A percentile compares a stretch with the other conserved stretches of the same genome.
Evolutionary conservation across 352 stramenopile species (phyloP).

Genomic region (Aphanomyces euteiches): DNA sequence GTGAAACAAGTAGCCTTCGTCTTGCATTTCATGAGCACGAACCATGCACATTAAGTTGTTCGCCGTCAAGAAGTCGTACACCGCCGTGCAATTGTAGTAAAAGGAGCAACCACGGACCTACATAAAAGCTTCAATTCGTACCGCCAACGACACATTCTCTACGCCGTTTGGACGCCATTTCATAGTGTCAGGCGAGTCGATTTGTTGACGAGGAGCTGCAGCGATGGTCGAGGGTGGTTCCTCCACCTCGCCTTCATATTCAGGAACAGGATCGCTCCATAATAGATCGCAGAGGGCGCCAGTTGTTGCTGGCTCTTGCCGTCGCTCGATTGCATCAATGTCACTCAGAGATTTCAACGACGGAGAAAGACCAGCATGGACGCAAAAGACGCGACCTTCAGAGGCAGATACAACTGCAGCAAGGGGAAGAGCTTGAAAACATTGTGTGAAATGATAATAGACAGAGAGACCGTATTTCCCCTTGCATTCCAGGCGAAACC

Average conservation of each 20-base stretch:
- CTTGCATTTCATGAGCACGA: conserved; percentile 78
- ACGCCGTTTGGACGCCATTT: conserved; percentile 39
- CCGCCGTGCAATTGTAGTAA: conserved; percentile 82
- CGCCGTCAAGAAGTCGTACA: conserved; percentile 60
- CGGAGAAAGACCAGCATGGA: conserved; percentile 69
- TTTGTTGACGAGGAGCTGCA: neutral
- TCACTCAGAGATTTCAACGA: conserved; percentile 47
- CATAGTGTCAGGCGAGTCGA: conserved; percentile 37
- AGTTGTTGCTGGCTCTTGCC: conserved; percentile 53
- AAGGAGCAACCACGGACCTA: conserved; percentile 75
- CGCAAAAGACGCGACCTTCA: conserved; percentile 56
- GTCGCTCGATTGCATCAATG: conserved; percentile 59
- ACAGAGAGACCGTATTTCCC: conserved; percentile 75
- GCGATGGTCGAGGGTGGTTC: neutral
- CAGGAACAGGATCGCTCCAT: conserved; percentile 56
- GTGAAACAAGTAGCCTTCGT: conserved; percentile 62
- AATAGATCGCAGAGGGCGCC: conserved; percentile 69
- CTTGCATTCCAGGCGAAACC: conserved; percentile 74
- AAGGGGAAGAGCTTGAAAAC: conserved; percentile 70
- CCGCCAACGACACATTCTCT: neutral
- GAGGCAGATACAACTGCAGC: conserved; percentile 50
- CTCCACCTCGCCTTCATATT: conserved; percentile 18
- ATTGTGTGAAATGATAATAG: conserved; percentile 79
- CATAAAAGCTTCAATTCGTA: neutral
- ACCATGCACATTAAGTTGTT: conserved; percentile 72